Conservation (phyloP, 306 rosid species). For the Hippophae gyantsensis region DNA sequence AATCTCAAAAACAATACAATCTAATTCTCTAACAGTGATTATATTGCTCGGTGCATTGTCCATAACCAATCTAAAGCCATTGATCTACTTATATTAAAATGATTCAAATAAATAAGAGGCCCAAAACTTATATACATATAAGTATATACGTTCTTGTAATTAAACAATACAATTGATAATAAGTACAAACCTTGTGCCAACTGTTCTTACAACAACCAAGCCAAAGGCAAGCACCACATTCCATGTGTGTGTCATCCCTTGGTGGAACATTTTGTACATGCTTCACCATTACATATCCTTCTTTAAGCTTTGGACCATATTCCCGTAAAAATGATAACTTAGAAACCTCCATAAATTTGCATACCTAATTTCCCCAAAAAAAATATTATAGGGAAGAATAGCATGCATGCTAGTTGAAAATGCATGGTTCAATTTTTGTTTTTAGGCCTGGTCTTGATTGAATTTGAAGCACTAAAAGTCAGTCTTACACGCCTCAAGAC, state of each 20-base stretch:
- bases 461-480: too few species aligned
- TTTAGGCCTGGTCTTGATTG: too few species aligned
- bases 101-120: too few species aligned
- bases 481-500: too few species aligned
- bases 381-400: not conserved
- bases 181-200: conserved; percentile 37
- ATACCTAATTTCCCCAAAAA: conserved; percentile 26
- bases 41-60: too few species aligned
- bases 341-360: conserved; percentile 51
- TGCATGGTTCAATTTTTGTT: not conserved
- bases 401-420: not conserved
- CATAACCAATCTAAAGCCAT: too few species aligned
- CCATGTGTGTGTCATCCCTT: conserved; percentile 25
- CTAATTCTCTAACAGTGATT: too few species aligned
- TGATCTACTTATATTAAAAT: too few species aligned
- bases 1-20: too few species aligned
- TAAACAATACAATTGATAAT: too few species aligned
- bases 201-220: conserved; percentile 24
- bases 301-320: conserved; percentile 46
- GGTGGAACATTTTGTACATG: conserved; percentile 23
- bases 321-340: conserved; percentile 36
- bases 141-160: too few species aligned
- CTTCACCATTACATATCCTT: conserved; percentile 47
- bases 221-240: conserved; percentile 15
- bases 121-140: too few species aligned